Evolutionary conservation across 805 yeast species (phyloP).

Genomic region (Cephaloascus albidus): DNA sequence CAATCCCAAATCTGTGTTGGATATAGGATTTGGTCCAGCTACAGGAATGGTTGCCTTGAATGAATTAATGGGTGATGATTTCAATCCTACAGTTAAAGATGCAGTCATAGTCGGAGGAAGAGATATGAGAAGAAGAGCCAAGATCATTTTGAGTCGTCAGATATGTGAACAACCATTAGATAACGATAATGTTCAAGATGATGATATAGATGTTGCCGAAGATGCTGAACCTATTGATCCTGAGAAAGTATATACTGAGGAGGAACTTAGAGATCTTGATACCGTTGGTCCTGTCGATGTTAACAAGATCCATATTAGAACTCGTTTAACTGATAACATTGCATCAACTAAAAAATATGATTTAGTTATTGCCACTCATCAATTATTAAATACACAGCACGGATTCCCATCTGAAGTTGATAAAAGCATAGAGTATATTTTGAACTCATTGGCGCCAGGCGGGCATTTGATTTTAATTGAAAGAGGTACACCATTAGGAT

Average conservation of each 20-base stretch:
- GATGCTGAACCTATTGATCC: slow-evolving; percentile 12
- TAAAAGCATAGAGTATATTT: slow-evolving; percentile 45
- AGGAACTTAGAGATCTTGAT: slow-evolving; percentile 7
- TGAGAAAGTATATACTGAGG: slow-evolving; percentile 7
- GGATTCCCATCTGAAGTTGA: slow-evolving; percentile 72
- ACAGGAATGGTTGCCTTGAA: slow-evolving; percentile 85
- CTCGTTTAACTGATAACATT: slow-evolving; percentile 44
- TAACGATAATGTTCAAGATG: slow-evolving; percentile 7
- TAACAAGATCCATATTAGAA: slow-evolving; percentile 39
- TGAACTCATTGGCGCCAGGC: slow-evolving; percentile 58
- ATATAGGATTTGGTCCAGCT: slow-evolving; percentile 86
- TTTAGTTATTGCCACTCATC: slow-evolving; percentile 75
- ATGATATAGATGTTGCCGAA: slow-evolving; percentile 3
- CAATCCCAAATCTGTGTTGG: slow-evolving; percentile 60
- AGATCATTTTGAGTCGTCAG: slow-evolving; percentile 65
- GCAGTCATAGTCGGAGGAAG: slow-evolving; percentile 60
- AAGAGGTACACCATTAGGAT: slow-evolving; percentile 84
- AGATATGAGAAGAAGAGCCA: slow-evolving; percentile 77
- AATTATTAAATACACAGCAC: slow-evolving; percentile 49
- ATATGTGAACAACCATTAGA: slow-evolving; percentile 31
- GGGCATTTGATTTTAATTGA: slow-evolving; percentile 79
- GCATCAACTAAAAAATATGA: slow-evolving; percentile 58
- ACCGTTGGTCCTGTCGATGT: slow-evolving; percentile 44
- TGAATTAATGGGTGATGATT: slow-evolving; percentile 65
- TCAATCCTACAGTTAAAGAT: slow-evolving; percentile 54